phyloP scores from a whole-genome alignment of 352 stramenopile genomes.

The Pythium utonaiense region DNA sequence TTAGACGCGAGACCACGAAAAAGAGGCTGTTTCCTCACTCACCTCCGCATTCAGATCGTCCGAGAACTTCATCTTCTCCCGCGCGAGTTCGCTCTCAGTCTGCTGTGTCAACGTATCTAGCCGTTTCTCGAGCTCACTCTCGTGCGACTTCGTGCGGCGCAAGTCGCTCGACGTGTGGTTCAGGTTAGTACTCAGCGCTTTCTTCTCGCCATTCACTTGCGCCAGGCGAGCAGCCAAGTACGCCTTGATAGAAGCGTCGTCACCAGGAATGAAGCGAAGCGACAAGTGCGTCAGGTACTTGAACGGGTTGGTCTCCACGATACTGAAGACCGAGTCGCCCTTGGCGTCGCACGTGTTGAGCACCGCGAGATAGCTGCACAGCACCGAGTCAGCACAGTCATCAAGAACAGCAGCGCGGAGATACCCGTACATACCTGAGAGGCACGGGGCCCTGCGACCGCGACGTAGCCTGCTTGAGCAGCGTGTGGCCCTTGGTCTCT shows the following conservation, averaged over 20 bases:
- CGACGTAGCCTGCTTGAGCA: constrained; percentile 25
- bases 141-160: constrained; percentile 35
- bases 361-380: constrained; percentile 72
- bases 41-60: constrained; percentile 60
- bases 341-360: constrained; percentile 66
- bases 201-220: constrained; percentile 68
- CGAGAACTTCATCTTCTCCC: constrained; percentile 65
- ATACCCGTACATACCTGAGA: constrained; percentile 36
- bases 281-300: constrained; percentile 94
- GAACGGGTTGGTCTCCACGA: constrained; percentile 94
- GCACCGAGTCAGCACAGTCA: background rate
- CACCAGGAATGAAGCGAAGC: constrained; percentile 79
- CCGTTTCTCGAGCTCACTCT: constrained; percentile 42
- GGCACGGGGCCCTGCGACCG: constrained; percentile 67
- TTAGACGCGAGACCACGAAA: no score
- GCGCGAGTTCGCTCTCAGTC: constrained; percentile 50
- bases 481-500: background rate
- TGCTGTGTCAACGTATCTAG: constrained; percentile 51
- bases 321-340: constrained; percentile 81
- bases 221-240: constrained; percentile 88
- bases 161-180: constrained; percentile 46
- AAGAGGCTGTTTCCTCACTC: no score
- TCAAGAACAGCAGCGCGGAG: no score
- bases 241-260: constrained; percentile 88
- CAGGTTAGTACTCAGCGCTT: constrained; percentile 33